Evolutionary conservation across 441 rosid genomes (phyloP).

Genomic region (Jatropha multifida): DNA sequence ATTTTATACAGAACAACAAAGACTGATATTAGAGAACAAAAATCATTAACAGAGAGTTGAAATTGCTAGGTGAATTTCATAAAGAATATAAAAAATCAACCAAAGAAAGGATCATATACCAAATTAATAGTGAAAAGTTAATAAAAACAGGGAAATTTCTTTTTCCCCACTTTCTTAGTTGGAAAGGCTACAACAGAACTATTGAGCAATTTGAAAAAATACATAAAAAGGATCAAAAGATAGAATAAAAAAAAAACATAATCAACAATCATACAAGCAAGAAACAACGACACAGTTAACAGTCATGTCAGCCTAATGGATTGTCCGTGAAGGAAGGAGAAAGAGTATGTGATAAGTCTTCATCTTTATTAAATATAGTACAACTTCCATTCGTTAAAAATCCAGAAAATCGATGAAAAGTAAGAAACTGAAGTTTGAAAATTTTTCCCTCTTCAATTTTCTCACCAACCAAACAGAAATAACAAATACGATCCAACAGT

Average conservation of each 20-base stretch:
- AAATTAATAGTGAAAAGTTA: constrained; percentile 9
- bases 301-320: not conserved
- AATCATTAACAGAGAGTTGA: not conserved
- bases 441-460: constrained; percentile 3
- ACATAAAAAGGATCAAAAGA: not conserved
- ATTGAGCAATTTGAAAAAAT: constrained; percentile 4
- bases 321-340: not conserved
- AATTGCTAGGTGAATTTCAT: constrained; percentile 1
- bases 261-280: constrained; percentile 2
- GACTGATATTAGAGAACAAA: not conserved
- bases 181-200: not conserved
- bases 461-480: constrained; percentile 24
- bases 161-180: not conserved
- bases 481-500: not conserved
- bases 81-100: not conserved
- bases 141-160: not conserved
- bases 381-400: constrained; percentile 1
- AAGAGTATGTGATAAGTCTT: too few relatives aligned
- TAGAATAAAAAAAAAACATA: constrained; percentile 1
- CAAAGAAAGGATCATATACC: not conserved
- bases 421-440: constrained; percentile 13
- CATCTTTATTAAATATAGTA: not conserved
- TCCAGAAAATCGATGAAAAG: not conserved
- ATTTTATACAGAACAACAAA: not conserved
- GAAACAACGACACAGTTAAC: not conserved